Evolutionary conservation across 768 basidiomycete genomes (phyloP).

Genomic region (Nevesoporus exiguus): DNA sequence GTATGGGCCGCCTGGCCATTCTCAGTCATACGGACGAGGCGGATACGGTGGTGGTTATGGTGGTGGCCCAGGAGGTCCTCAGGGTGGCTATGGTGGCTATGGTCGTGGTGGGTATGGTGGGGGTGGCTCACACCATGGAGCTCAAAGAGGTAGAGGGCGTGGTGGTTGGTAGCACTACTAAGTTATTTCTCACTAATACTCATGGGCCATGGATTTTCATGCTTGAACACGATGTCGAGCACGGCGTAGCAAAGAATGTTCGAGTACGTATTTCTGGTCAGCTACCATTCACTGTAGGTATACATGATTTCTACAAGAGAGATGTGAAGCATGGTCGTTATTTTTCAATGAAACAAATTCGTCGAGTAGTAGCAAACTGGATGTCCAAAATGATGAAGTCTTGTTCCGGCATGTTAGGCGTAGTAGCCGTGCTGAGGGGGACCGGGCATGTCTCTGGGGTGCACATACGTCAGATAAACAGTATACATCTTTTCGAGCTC

Average conservation of each 20-base stretch:
- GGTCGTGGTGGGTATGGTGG: conserved; percentile 40
- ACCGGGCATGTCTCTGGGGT: conserved; percentile 31
- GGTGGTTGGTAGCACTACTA: conserved; percentile 40
- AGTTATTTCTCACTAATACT: conserved; percentile 18
- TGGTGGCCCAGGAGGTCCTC: conserved; percentile 16
- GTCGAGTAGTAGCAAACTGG: background rate
- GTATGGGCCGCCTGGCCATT: conserved; percentile 19
- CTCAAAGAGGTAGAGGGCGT: conserved; percentile 47
- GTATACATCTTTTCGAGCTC: conserved; percentile 61
- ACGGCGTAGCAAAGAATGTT: background rate
- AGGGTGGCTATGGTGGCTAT: conserved; percentile 35
- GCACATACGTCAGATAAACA: conserved; percentile 56
- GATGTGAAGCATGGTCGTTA: background rate
- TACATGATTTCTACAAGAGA: conserved; percentile 16
- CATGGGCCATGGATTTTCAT: background rate
- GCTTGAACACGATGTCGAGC: background rate
- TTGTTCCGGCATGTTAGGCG: conserved; percentile 7
- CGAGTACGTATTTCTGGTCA: conserved; percentile 1
- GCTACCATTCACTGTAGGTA: conserved; percentile 10
- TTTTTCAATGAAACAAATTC: background rate
- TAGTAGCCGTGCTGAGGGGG: conserved; percentile 29
- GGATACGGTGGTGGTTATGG: conserved; percentile 18
- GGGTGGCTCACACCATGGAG: conserved; percentile 28
- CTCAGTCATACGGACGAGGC: conserved; percentile 25
- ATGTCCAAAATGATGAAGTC: background rate